These are phyloP conservation scores for Gossypium rotundifolium DNA, from an alignment of 345 rosid species.

Conservation along the genomic window DNA sequence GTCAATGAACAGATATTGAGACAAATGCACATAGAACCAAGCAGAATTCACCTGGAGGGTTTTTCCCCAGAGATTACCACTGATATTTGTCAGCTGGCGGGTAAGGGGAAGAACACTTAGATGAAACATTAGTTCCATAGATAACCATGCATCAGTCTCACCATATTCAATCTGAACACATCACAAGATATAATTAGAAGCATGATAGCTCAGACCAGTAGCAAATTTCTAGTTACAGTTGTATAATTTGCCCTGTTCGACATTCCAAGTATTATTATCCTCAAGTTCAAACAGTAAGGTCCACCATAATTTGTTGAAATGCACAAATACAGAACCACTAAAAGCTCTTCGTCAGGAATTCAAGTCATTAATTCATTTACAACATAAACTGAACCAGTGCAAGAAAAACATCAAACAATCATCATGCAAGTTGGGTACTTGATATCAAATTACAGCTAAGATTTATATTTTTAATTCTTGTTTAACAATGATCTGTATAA, in stretches of 20 bases:
- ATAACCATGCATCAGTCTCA: conserved; percentile 96
- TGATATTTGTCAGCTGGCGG: conserved; percentile 91
- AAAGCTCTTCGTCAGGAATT: not conserved
- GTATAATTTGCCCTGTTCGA: conserved; percentile 4
- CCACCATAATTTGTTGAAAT: not conserved
- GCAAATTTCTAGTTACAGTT: not conserved
- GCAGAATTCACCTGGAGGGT: conserved; percentile 78
- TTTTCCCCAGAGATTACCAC: conserved; percentile 98
- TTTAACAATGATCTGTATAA: not conserved
- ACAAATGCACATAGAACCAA: not conserved
- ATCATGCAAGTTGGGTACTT: not conserved
- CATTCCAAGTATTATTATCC: not conserved
- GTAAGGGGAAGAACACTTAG: conserved; percentile 95
- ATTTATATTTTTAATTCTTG: not conserved
- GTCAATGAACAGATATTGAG: not conserved
- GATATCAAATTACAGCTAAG: not conserved
- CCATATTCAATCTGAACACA: conserved; percentile 80
- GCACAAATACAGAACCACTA: not conserved
- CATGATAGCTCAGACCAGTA: not conserved
- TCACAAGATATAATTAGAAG: conserved; percentile 21
- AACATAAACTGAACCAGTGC: not conserved
- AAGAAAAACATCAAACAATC: not conserved
- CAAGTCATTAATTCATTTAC: not conserved
- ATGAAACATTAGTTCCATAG: conserved; percentile 99
- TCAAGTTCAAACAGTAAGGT: not conserved